These are phyloP conservation scores for Fusarium avenaceum DNA, from an alignment of 2,329 filamentous ascomycete genomes.

Conservation along the genomic window DNA sequence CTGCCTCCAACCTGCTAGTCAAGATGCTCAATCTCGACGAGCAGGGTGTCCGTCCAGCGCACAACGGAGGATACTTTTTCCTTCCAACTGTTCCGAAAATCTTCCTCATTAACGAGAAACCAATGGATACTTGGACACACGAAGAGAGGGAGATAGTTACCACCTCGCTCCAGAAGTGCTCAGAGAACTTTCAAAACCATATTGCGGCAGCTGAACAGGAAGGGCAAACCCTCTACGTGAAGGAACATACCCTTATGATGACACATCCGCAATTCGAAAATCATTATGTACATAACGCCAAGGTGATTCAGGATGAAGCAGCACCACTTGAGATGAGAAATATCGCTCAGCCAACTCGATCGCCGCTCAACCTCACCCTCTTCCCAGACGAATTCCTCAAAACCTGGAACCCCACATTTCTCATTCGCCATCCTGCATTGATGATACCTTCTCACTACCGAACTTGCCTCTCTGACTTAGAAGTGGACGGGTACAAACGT, in stretches of 20 bases:
- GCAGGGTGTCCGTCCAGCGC: conserved; percentile 33
- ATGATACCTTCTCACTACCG: conserved; percentile 36
- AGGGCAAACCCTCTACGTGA: conserved; percentile 25
- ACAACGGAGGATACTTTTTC: conserved; percentile 40
- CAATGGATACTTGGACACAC: conserved; percentile 30
- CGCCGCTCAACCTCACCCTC: conserved; percentile 33
- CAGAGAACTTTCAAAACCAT: conserved; percentile 27
- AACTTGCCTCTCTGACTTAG: conserved; percentile 9
- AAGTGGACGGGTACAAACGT: conserved; percentile 5
- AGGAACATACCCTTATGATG: conserved; percentile 36
- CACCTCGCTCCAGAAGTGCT: conserved; percentile 12
- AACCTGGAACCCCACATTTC: conserved; percentile 42
- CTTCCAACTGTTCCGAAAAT: conserved; percentile 13
- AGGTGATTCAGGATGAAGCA: conserved; percentile 4
- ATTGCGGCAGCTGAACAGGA: conserved; percentile 30
- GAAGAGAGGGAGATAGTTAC: conserved; percentile 12
- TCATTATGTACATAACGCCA: not conserved
- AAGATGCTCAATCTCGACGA: conserved; percentile 40
- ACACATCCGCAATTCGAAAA: conserved; percentile 26
- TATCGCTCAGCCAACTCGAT: conserved; percentile 21
- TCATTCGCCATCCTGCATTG: conserved; percentile 39
- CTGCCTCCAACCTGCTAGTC: conserved; percentile 40
- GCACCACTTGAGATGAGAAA: not conserved
- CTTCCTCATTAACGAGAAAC: conserved; percentile 11
- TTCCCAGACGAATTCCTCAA: conserved; percentile 42